Evolutionary conservation across 305 asterid genomes (phyloP).

Genomic region (Petunia hybrid): DNA sequence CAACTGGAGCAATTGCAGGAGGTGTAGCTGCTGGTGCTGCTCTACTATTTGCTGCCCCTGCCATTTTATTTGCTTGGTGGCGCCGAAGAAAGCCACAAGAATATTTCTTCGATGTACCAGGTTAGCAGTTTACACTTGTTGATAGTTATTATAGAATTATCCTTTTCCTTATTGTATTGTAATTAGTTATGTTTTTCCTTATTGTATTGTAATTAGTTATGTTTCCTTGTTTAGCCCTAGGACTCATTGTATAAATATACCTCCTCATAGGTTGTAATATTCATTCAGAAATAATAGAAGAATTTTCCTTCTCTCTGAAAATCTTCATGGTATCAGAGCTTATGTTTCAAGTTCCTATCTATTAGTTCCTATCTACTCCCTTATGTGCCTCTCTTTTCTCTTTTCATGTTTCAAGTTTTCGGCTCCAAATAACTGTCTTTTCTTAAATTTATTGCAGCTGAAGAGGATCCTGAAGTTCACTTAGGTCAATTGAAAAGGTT

Average conservation of each 20-base stretch:
- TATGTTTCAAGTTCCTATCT: neutral
- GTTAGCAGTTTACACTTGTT: slow-evolving; percentile 36
- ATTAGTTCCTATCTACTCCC: neutral
- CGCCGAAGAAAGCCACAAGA: slow-evolving; percentile 62
- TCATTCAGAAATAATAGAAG: no score
- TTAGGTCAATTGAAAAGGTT: slow-evolving; percentile 58
- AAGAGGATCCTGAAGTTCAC: slow-evolving; percentile 68
- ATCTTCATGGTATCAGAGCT: no score
- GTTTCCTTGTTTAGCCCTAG: no score
- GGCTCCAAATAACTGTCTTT: slow-evolving; percentile 14
- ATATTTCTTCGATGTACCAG: slow-evolving; percentile 68
- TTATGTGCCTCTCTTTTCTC: neutral
- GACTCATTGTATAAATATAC: no score
- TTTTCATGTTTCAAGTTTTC: slow-evolving; percentile 20
- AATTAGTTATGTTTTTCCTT: no score
- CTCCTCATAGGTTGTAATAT: no score
- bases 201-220: no score
- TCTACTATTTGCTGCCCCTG: slow-evolving; percentile 65
- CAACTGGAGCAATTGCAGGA: slow-evolving; percentile 67
- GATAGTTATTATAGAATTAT: no score
- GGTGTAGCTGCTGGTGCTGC: slow-evolving; percentile 75
- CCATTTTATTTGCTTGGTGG: slow-evolving; percentile 72
- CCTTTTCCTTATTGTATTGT: no score
- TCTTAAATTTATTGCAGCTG: slow-evolving; percentile 51
- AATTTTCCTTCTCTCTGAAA: no score